Evolutionary conservation across 2,329 filamentous ascomycete species (phyloP), one percentile per base, ranked within the genome.

Genomic region (Hymenoscyphus albidus): DNA sequence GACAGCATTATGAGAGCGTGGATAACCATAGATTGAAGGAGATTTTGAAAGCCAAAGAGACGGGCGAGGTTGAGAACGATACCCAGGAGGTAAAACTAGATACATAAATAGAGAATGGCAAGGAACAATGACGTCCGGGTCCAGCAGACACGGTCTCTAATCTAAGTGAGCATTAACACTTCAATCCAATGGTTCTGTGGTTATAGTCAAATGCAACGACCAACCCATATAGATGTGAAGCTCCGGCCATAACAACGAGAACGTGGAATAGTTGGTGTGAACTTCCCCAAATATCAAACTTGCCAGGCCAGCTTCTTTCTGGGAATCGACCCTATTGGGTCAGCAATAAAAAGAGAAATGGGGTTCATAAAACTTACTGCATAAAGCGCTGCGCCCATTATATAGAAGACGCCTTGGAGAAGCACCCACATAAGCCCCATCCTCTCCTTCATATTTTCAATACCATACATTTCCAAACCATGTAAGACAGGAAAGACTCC

Each of bases 241-340:
- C 83, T 0, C 92, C 94, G 0, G 95, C 95, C 66, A 93, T 77
- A 16, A 98, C 81, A 35, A 99, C 93, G 68, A 95, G 83, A 48
- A 96, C 80, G 79, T 99, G 95, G 77, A 99, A 99, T 69, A 99
- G 90, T 79, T 99, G 95, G 77, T 99, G 95, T 22, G 92, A 97
- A 75, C 88, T 93, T 44, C 95, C 94, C 85, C 91, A 91, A 61
- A 97, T 91, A 77, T 99, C 95, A 74, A 94, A 97, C 7, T 77
- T 81, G 1, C 92, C 91, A 0, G 94, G 95, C 56, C 80, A 84
- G 73, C 83, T 86, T 65, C 92, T 83, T 79, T 99, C 95, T 0
- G 95, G 95, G 77, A 94, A 88, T 44, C 95, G 88, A 62, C 85
- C 82, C 87, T 90, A 5, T 67, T 64, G 68, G n/a, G 69, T 70